Evolutionary conservation across 2,329 filamentous ascomycete species (phyloP).

Genomic region (Cladosporium cucumerinum): DNA sequence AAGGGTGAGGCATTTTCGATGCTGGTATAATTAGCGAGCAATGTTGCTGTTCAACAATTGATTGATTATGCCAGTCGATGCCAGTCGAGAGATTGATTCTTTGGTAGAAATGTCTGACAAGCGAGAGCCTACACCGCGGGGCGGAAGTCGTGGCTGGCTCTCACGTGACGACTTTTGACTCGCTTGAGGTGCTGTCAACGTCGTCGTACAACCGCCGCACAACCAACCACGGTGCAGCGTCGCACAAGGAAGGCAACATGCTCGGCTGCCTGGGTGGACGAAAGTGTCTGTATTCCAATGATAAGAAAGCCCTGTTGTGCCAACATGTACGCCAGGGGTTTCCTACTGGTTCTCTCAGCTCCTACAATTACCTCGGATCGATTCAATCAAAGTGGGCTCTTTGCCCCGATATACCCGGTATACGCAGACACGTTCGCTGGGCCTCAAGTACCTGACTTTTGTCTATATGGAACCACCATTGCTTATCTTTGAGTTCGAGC

Average conservation of each 20-base stretch:
- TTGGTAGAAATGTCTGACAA: neutral
- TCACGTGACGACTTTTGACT: neutral
- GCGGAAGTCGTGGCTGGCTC: neutral
- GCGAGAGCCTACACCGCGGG: no score
- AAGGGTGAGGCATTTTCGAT: conserved; percentile 37
- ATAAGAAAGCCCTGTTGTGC: no score
- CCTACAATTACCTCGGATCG: neutral
- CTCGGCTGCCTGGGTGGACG: no score
- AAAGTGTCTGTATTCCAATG: no score
- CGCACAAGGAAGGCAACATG: no score
- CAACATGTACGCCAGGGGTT: no score
- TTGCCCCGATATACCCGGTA: neutral
- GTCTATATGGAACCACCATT: neutral
- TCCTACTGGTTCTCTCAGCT: neutral
- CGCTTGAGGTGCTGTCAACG: no score
- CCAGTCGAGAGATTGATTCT: neutral
- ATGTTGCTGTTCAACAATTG: neutral
- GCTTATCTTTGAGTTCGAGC: neutral
- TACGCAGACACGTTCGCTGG: neutral
- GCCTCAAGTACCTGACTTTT: neutral
- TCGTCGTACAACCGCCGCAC: no score
- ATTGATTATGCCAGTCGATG: neutral
- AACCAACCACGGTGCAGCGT: no score
- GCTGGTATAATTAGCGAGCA: neutral
- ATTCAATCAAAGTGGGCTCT: neutral